These are phyloP conservation scores for Solanum habrochaites DNA, from an alignment of 257 asterid genomes.

Conservation along the genomic window DNA sequence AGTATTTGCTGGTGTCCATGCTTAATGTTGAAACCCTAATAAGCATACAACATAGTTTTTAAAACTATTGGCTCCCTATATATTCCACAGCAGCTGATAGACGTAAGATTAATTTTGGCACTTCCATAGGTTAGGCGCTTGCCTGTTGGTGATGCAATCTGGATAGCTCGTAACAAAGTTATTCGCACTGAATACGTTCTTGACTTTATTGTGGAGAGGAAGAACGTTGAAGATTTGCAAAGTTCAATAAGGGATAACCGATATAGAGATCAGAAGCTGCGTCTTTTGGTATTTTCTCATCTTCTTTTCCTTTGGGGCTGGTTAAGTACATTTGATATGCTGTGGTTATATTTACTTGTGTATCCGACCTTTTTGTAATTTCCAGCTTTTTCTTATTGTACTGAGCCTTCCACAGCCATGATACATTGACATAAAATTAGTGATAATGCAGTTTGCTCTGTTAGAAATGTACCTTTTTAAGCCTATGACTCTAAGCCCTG, in stretches of 20 bases:
- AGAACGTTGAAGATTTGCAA: slow-evolving; percentile 89
- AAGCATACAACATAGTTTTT: neutral
- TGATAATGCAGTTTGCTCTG: neutral
- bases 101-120: neutral
- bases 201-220: slow-evolving; percentile 96
- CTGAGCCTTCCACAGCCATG: neutral
- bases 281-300: slow-evolving; percentile 56
- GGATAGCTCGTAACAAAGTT: slow-evolving; percentile 82
- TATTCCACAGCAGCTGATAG: neutral
- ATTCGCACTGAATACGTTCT: slow-evolving; percentile 69
- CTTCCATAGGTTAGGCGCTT: slow-evolving; percentile 61
- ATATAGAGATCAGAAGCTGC: slow-evolving; percentile 89
- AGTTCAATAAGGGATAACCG: slow-evolving; percentile 83
- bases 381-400: neutral
- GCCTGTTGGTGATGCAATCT: slow-evolving; percentile 93
- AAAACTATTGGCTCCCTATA: neutral
- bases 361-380: neutral
- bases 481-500: neutral
- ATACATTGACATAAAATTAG: neutral
- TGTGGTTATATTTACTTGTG: neutral
- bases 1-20: neutral
- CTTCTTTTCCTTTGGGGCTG: neutral
- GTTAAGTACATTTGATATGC: neutral
- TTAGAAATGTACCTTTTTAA: neutral
- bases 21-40: neutral